Evolutionary conservation across 2,329 filamentous ascomycete genomes (phyloP).

Genomic region (Colletotrichum ledebouriae): DNA sequence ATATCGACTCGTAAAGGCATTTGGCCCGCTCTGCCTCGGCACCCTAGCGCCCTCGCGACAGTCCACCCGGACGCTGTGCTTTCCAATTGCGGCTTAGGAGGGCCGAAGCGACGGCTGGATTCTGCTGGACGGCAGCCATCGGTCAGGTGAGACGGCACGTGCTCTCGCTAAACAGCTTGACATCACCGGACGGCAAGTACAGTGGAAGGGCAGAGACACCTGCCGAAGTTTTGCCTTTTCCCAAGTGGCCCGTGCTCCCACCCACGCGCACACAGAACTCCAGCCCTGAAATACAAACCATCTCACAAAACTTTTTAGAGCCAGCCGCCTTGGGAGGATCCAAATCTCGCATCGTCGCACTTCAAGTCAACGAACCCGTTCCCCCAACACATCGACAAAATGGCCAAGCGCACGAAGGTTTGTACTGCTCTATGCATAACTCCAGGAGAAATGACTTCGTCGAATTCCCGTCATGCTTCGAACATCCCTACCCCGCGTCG

Average conservation of each 20-base stretch:
- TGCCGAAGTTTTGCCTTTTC: slow-evolving; percentile 11
- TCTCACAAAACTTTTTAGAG: slow-evolving; percentile 49
- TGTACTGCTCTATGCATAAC: slow-evolving; percentile 34
- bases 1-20: slow-evolving; percentile 37
- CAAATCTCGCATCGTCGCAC: slow-evolving; percentile 44
- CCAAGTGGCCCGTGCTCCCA: slow-evolving; percentile 4
- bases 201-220: slow-evolving; percentile 2
- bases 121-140: neutral
- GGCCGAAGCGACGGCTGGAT: slow-evolving; percentile 17
- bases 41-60: slow-evolving; percentile 25
- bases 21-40: slow-evolving; percentile 36
- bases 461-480: slow-evolving; percentile 25
- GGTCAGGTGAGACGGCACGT: slow-evolving; percentile 6
- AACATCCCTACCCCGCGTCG: slow-evolving; percentile 26
- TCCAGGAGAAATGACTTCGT: slow-evolving; percentile 29
- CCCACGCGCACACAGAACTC: slow-evolving; percentile 37
- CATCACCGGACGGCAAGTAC: slow-evolving; percentile 1
- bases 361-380: slow-evolving; percentile 44
- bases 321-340: slow-evolving; percentile 47
- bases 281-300: slow-evolving; percentile 51
- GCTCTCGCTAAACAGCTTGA: neutral
- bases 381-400: slow-evolving; percentile 69
- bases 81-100: slow-evolving; percentile 32
- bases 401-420: slow-evolving; percentile 88
- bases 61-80: slow-evolving; percentile 30